Evolutionary conservation across 805 yeast genomes (phyloP).

Genomic region (Kregervanrija pseudodelftensis): DNA sequence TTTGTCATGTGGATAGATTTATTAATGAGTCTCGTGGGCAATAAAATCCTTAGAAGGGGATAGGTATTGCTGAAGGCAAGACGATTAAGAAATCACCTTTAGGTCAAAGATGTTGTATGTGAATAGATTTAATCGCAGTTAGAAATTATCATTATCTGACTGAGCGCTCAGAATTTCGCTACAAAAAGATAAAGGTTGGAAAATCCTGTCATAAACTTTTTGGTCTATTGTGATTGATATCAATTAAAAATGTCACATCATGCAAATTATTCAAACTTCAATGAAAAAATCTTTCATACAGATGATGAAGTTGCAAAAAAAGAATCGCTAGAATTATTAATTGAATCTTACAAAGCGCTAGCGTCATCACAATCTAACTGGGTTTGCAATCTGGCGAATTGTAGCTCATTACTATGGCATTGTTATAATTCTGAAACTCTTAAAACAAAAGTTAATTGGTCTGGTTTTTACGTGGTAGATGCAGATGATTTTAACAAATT

Average conservation of each 20-base stretch:
- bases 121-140: too few species aligned
- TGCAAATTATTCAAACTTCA: slow-evolving; percentile 66
- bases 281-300: slow-evolving; percentile 14
- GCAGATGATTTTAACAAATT: slow-evolving; percentile 35
- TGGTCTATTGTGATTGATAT: too few species aligned
- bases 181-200: too few species aligned
- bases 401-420: slow-evolving; percentile 83
- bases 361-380: slow-evolving; percentile 61
- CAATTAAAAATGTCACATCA: slow-evolving; percentile 36
- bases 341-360: slow-evolving; percentile 61
- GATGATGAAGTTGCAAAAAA: slow-evolving; percentile 30
- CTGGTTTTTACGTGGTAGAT: slow-evolving; percentile 75
- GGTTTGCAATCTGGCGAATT: slow-evolving; percentile 86
- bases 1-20: too few species aligned
- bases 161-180: too few species aligned
- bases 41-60: too few species aligned
- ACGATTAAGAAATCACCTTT: too few species aligned
- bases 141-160: too few species aligned
- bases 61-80: too few species aligned
- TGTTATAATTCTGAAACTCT: slow-evolving; percentile 56
- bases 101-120: too few species aligned
- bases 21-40: too few species aligned
- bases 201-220: too few species aligned
- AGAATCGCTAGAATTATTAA: slow-evolving; percentile 51
- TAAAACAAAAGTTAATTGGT: slow-evolving; percentile 66